Conservation (phyloP, 2,329 filamentous ascomycete genomes). For the Trichophaea hybrida region DNA sequence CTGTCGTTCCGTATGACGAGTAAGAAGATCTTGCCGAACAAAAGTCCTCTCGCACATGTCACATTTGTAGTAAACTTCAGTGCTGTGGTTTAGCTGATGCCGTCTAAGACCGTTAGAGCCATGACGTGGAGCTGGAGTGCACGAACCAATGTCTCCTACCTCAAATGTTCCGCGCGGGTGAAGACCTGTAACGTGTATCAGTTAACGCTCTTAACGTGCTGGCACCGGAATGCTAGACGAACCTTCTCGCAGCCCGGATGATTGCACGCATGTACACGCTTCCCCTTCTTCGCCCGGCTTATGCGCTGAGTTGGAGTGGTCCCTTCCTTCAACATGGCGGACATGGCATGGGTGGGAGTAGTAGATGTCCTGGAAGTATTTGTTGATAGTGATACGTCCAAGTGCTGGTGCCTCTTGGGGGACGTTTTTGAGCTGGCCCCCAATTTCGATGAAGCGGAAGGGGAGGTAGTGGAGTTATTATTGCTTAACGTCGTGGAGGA, state of each 20-base stretch:
- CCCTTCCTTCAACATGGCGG: slow-evolving; percentile 18
- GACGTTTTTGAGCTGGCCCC: slow-evolving; percentile 22
- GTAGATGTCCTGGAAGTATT: slow-evolving; percentile 13
- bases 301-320: slow-evolving; percentile 21
- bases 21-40: slow-evolving; percentile 23
- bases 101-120: slow-evolving; percentile 15
- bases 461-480: neutral
- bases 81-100: slow-evolving; percentile 25
- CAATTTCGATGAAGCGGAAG: slow-evolving; percentile 10
- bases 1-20: slow-evolving; percentile 25
- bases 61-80: slow-evolving; percentile 24
- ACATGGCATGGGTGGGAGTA: slow-evolving; percentile 12
- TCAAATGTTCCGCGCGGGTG: slow-evolving; percentile 24
- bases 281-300: slow-evolving; percentile 25
- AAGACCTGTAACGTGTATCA: slow-evolving; percentile 15
- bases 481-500: neutral
- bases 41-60: slow-evolving; percentile 24
- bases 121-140: slow-evolving; percentile 1
- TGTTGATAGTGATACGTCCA: slow-evolving; percentile 4
- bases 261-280: slow-evolving; percentile 23
- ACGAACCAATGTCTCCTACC: slow-evolving; percentile 8
- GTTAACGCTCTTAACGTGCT: slow-evolving; percentile 7
- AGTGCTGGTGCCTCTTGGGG: slow-evolving; percentile 17
- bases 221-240: neutral
- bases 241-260: slow-evolving; percentile 24